Conservation (phyloP, 768 basidiomycete species). For the Dentipellis sp. region DNA sequence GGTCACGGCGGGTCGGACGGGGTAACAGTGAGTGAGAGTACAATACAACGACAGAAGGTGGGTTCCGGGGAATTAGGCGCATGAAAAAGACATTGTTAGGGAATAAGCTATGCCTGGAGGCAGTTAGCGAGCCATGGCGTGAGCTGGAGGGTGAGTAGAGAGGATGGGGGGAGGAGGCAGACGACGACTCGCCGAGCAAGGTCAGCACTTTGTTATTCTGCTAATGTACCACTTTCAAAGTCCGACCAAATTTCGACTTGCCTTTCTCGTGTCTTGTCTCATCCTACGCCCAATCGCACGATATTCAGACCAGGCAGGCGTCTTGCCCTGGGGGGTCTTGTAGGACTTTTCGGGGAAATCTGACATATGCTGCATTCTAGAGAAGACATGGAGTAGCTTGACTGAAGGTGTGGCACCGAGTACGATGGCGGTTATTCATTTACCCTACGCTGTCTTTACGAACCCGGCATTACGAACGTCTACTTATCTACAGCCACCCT, state of each 20-base stretch:
- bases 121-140: slow-evolving; percentile 10
- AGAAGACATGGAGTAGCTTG: background rate
- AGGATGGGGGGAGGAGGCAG: background rate
- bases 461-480: too few relatives aligned
- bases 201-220: background rate
- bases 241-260: slow-evolving; percentile 8
- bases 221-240: slow-evolving; percentile 6
- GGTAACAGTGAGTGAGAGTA: slow-evolving; percentile 4
- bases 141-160: background rate
- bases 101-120: slow-evolving; percentile 1
- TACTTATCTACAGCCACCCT: too few relatives aligned
- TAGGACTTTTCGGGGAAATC: background rate
- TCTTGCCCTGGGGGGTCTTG: too few relatives aligned
- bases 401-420: background rate
- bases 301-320: background rate
- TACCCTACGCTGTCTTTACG: too few relatives aligned
- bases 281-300: background rate
- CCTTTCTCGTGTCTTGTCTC: background rate
- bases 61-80: slow-evolving; percentile 3
- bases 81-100: slow-evolving; percentile 12
- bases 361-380: background rate
- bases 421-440: background rate
- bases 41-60: background rate
- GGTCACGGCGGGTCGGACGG: background rate
- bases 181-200: background rate